Evolutionary conservation across 306 rosid genomes (phyloP), one percentile per base, ranked within the genome.

Genomic region (Styphnolobium japonicum): DNA sequence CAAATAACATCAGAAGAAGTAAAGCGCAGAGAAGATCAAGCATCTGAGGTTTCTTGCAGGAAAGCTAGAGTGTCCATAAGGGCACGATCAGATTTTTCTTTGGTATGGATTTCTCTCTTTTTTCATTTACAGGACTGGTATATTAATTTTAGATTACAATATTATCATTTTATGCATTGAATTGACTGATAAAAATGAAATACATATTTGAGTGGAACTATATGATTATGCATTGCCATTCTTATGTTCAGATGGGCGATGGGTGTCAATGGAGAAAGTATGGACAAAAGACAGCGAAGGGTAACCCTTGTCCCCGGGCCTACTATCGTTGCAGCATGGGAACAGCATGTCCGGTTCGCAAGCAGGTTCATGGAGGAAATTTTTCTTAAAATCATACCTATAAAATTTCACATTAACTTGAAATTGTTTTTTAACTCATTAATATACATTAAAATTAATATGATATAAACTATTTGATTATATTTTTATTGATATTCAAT

Each of bases 181-280:
- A 29, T 65, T 19, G 33, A 39, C 53, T 12, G 22, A 22, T 40
- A 5, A 40, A 40, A 65, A 7, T 16, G 34, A 43, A 23, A 45
- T 22, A 12, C 25, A 7, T 14, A 5, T 5, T 10, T n/a, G 4
- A 15, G 22, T 12, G 33, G 22, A 63, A 63, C 5, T 43, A 62
- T 3, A 9, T 21, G 12, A 15, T 36, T 11, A 5, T 39, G 48
- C 71, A 12, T 25, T 34, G 27, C 9, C 3, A 36, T 45, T 10
- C 4, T 27, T 15, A 19, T 84, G 69, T 66, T 81, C 45, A 87
- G 90, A 77, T 84, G 21, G 81, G 76, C 0, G 90, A 87, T 81
- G 90, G 90, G 10, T 87, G 90, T 65, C 90, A 87, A 56, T 84
- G 90, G 90, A 87, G 90, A 72, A 87, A 87, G 33, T 87, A 87